Evolutionary conservation across 2,329 filamentous ascomycete species (phyloP).

Genomic region (Fusarium sp.): DNA sequence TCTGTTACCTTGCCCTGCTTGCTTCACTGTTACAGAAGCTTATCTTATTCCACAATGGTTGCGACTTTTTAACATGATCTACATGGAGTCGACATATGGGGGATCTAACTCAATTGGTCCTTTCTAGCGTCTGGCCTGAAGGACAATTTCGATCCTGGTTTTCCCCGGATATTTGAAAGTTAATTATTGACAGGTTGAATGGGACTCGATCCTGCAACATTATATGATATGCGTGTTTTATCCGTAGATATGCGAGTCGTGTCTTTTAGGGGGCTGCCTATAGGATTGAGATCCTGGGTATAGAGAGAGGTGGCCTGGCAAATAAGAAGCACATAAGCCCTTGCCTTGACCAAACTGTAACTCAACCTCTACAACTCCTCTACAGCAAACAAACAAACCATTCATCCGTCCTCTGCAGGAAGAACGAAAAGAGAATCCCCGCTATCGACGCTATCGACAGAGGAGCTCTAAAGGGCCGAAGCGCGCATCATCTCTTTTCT

Average conservation of each 20-base stretch:
- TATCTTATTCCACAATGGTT: slow-evolving; percentile 4
- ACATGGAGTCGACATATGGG: slow-evolving; percentile 6
- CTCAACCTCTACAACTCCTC: slow-evolving; percentile 2
- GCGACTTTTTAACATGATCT: slow-evolving; percentile 23
- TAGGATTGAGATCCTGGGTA: not conserved
- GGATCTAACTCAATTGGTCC: slow-evolving; percentile 18
- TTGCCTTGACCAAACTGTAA: slow-evolving; percentile 3
- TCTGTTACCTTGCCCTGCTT: not conserved
- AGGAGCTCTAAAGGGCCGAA: slow-evolving; percentile 18
- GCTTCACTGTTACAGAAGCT: not conserved
- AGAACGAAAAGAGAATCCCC: not conserved
- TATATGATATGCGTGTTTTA: not conserved
- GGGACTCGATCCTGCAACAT: not conserved
- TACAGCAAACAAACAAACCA: not conserved
- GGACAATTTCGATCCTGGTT: slow-evolving; percentile 19
- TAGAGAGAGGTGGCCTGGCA: not conserved
- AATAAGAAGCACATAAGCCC: not conserved
- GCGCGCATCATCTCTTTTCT: slow-evolving; percentile 31
- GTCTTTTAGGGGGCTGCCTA: slow-evolving; percentile 6
- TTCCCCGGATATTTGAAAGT: slow-evolving; percentile 33
- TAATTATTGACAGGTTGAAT: slow-evolving; percentile 7
- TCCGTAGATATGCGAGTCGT: slow-evolving; percentile 17
- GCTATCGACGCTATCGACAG: not conserved
- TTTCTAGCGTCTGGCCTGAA: slow-evolving; percentile 1
- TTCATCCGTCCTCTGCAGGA: not conserved